Conservation (phyloP, 257 asterid species). For the Mentha longifolia region DNA sequence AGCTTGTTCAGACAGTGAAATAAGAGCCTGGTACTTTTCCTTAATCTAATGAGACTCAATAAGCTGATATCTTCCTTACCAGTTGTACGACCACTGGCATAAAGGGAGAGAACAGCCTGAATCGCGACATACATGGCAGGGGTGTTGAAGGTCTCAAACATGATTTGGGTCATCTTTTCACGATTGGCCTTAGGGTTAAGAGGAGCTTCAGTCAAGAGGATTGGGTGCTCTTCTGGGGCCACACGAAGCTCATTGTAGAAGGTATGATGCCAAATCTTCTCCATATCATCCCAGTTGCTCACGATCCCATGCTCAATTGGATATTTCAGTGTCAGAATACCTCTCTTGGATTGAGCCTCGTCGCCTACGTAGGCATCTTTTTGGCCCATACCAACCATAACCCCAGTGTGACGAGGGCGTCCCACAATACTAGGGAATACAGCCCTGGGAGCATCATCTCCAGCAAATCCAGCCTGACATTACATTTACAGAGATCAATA, state of each 20-base stretch:
- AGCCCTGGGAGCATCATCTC: slow-evolving; percentile 69
- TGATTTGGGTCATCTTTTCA: slow-evolving; percentile 55
- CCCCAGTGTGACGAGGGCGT: slow-evolving; percentile 67
- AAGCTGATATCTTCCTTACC: slow-evolving; percentile 33
- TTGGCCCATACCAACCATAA: slow-evolving; percentile 66
- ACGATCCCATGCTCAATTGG: slow-evolving; percentile 68
- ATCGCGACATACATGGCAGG: slow-evolving; percentile 79
- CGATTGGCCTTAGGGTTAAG: slow-evolving; percentile 59
- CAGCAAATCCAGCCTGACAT: slow-evolving; percentile 65
- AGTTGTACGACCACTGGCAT: slow-evolving; percentile 51
- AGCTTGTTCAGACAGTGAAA: background rate
- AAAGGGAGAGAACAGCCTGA: slow-evolving; percentile 57
- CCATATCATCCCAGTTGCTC: slow-evolving; percentile 74
- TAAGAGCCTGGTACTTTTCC: no score
- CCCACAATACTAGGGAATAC: slow-evolving; percentile 65
- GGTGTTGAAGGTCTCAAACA: slow-evolving; percentile 69
- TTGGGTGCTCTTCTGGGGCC: slow-evolving; percentile 55
- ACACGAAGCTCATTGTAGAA: slow-evolving; percentile 66
- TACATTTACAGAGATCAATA: slow-evolving; percentile 13
- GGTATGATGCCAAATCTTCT: slow-evolving; percentile 69
- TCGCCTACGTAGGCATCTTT: slow-evolving; percentile 64
- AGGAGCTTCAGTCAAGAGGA: slow-evolving; percentile 55
- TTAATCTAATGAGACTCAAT: background rate
- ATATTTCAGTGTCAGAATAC: slow-evolving; percentile 65
- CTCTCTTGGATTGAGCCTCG: slow-evolving; percentile 67